Conservation (phyloP, 306 rosid species). For the Glycine soja region DNA sequence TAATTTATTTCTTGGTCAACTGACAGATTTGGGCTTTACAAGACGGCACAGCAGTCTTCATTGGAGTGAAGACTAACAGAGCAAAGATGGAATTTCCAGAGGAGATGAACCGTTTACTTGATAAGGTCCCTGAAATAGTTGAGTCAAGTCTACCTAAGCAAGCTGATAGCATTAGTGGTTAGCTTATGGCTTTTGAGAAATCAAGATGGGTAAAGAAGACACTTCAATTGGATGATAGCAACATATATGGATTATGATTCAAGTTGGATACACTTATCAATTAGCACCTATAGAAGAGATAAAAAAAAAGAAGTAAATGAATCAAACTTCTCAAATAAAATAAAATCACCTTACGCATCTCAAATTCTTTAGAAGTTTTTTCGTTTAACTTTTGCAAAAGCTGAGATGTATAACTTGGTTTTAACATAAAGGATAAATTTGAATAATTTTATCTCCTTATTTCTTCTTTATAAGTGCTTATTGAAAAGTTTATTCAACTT, state of each 20-base stretch:
- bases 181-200: slow-evolving; percentile 48
- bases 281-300: neutral
- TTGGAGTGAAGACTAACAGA: slow-evolving; percentile 91
- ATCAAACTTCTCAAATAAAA: neutral
- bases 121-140: slow-evolving; percentile 78
- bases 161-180: slow-evolving; percentile 55
- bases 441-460: neutral
- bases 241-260: slow-evolving; percentile 8
- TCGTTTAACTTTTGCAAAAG: neutral
- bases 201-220: slow-evolving; percentile 39
- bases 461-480: neutral
- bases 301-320: neutral
- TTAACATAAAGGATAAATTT: neutral
- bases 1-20: slow-evolving; percentile 42
- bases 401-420: neutral
- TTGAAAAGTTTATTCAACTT: neutral
- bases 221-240: slow-evolving; percentile 42
- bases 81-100: slow-evolving; percentile 88
- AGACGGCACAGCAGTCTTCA: slow-evolving; percentile 81
- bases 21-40: slow-evolving; percentile 93
- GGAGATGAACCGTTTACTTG: slow-evolving; percentile 80
- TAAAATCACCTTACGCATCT: neutral
- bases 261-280: neutral
- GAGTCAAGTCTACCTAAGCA: slow-evolving; percentile 60
- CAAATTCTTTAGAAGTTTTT: neutral